These are phyloP conservation scores for Pistacia vera DNA, from an alignment of 345 rosid species.

Conservation along the genomic window DNA sequence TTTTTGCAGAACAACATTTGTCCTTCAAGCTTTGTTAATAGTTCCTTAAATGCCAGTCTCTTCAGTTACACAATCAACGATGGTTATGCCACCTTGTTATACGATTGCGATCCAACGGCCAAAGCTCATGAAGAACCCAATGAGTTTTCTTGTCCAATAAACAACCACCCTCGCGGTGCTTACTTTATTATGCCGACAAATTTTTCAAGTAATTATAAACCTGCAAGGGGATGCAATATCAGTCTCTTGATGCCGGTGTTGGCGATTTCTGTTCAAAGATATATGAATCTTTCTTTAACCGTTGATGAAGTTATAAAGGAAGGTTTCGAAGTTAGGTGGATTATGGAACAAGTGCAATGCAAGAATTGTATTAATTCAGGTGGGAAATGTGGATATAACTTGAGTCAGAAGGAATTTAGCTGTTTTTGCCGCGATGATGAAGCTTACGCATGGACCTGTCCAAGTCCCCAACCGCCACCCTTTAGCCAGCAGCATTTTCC, in stretches of 20 bases:
- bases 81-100: constrained; percentile 4
- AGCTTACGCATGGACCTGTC: background rate
- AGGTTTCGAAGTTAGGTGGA: constrained; percentile 31
- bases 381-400: constrained; percentile 33
- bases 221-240: background rate
- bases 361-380: background rate
- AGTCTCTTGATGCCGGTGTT: background rate
- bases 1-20: background rate
- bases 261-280: background rate
- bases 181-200: background rate
- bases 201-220: too few species aligned
- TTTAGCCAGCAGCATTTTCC: too few species aligned
- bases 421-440: constrained; percentile 21
- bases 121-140: background rate
- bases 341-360: constrained; percentile 8
- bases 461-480: too few species aligned
- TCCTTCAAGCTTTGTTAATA: background rate
- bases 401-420: background rate
- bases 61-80: constrained; percentile 1
- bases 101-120: background rate
- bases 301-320: background rate
- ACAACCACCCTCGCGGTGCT: background rate
- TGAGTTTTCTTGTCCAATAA: constrained; percentile 1
- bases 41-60: background rate
- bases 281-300: background rate